These are phyloP conservation scores for Poa pratensis DNA, from an alignment of 176 grass and related monocot species.

Conservation along the genomic window DNA sequence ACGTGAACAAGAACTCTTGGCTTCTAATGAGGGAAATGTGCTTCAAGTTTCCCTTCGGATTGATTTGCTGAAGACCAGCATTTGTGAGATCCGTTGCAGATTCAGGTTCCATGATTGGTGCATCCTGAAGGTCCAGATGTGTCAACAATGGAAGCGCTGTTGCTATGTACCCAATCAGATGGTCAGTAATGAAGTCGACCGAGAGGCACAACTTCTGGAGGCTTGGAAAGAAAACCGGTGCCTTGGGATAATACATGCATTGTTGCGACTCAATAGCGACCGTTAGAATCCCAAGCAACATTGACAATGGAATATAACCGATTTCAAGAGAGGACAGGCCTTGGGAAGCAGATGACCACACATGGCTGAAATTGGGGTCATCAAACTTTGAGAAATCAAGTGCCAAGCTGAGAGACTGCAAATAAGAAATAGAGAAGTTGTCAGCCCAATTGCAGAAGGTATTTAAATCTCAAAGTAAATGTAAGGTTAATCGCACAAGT, in stretches of 20 bases:
- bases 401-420: constrained; percentile 74
- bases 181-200: constrained; percentile 86
- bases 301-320: constrained; percentile 84
- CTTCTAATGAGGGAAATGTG: constrained; percentile 91
- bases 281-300: constrained; percentile 72
- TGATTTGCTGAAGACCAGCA: constrained; percentile 86
- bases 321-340: constrained; percentile 80
- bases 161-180: constrained; percentile 81
- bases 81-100: constrained; percentile 85
- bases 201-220: constrained; percentile 81
- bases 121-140: constrained; percentile 91
- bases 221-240: constrained; percentile 67
- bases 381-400: constrained; percentile 90
- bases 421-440: constrained; percentile 34
- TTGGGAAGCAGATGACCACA: constrained; percentile 72
- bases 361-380: constrained; percentile 63
- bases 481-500: neutral
- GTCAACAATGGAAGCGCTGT: constrained; percentile 68
- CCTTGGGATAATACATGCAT: constrained; percentile 44
- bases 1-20: constrained; percentile 86
- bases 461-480: neutral
- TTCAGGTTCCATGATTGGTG: constrained; percentile 76
- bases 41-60: constrained; percentile 78
- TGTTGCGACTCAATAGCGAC: constrained; percentile 39
- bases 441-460: neutral